These are phyloP conservation scores for Rutidosis leptorrhynchoides DNA, from an alignment of 129 eudicot genomes.

Conservation along the genomic window DNA sequence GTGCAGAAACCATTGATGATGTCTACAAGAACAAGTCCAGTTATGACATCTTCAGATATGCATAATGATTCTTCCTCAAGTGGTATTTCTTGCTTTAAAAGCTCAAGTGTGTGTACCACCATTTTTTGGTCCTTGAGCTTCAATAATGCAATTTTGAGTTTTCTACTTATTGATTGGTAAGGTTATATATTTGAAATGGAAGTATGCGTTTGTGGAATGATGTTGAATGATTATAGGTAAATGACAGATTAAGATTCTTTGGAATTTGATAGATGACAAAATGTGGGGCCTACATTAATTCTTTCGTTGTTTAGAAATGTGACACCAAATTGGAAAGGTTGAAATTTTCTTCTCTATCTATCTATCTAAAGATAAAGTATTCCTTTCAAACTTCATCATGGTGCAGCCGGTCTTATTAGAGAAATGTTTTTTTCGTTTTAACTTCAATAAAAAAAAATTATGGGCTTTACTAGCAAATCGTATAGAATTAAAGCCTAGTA, in stretches of 20 bases:
- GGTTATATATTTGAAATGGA: slow-evolving; percentile 4
- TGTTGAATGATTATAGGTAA: background rate
- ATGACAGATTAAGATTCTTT: slow-evolving; percentile 12
- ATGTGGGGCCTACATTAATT: slow-evolving; percentile 4
- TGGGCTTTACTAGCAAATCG: no score
- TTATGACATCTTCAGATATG: slow-evolving; percentile 36
- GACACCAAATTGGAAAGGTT: background rate
- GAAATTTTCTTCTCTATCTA: slow-evolving; percentile 9
- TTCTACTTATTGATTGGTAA: slow-evolving; percentile 6
- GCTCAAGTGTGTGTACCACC: slow-evolving; percentile 49
- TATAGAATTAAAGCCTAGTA: no score
- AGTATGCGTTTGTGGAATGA: background rate
- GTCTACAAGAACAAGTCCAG: slow-evolving; percentile 73
- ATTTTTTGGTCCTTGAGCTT: slow-evolving; percentile 17
- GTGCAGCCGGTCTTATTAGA: no score
- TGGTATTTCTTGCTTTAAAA: slow-evolving; percentile 58
- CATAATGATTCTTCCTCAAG: slow-evolving; percentile 51
- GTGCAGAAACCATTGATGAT: slow-evolving; percentile 87
- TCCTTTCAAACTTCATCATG: no score
- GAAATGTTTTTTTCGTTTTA: no score
- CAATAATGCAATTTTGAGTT: slow-evolving; percentile 8
- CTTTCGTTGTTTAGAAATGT: background rate
- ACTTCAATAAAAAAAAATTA: no score
- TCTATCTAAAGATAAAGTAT: no score
- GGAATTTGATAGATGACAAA: slow-evolving; percentile 17